Evolutionary conservation across 1,284 basidiomycete genomes (phyloP).

Genomic region (Ceratobasidium sp.): DNA sequence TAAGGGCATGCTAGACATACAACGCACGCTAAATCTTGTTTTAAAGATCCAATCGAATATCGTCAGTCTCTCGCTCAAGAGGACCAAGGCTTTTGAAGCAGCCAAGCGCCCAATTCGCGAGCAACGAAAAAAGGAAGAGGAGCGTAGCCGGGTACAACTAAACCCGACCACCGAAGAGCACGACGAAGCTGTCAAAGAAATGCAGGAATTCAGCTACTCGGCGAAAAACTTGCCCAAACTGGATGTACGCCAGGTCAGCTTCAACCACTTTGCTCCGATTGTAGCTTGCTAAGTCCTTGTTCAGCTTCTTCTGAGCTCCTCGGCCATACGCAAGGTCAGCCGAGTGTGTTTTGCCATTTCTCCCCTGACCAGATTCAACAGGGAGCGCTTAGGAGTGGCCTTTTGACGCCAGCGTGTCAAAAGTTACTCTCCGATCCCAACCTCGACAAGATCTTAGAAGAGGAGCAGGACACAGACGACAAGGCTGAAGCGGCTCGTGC

Average conservation of each 20-base stretch:
- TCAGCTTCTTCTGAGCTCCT: not conserved
- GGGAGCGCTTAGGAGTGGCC: not conserved
- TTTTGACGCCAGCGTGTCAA: not conserved
- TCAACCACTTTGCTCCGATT: too few relatives aligned
- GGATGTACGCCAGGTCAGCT: not conserved
- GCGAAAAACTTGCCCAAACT: not conserved
- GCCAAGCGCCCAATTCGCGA: constrained; percentile 1
- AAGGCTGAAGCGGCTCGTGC: not conserved
- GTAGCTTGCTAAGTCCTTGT: too few relatives aligned
- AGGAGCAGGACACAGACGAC: not conserved
- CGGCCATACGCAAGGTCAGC: not conserved
- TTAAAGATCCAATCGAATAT: too few relatives aligned
- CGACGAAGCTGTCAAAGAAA: not conserved
- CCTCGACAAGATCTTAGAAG: not conserved
- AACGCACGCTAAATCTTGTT: too few relatives aligned
- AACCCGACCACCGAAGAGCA: not conserved
- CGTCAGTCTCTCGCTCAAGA: too few relatives aligned
- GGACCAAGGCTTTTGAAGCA: not conserved
- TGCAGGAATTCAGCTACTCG: not conserved
- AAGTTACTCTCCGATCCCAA: not conserved
- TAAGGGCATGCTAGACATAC: too few relatives aligned
- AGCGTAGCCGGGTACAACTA: not conserved
- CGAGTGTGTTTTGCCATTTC: not conserved
- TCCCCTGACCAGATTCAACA: not conserved
- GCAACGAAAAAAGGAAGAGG: not conserved